phyloP scores from a whole-genome alignment of 2,329 filamentous ascomycete genomes.

The Aspergillus thermomutatus region DNA sequence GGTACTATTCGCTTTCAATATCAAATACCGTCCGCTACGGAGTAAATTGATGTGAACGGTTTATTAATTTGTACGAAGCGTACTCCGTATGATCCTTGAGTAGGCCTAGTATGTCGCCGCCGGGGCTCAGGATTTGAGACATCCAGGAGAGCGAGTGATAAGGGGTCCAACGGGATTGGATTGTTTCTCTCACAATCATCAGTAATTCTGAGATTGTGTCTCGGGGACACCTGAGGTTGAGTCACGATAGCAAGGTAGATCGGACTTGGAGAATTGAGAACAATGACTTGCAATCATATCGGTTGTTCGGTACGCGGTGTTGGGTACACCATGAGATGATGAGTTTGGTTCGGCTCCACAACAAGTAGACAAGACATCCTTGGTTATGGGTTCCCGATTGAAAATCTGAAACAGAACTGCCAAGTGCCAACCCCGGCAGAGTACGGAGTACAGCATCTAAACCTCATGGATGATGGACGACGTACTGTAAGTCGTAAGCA shows the following conservation, averaged over 20 bases:
- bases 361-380: too few species aligned
- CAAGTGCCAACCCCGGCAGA: too few species aligned
- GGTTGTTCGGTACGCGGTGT: too few species aligned
- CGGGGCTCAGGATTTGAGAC: background rate
- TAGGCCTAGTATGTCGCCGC: background rate
- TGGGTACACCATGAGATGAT: background rate
- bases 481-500: background rate
- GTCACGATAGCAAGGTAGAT: too few species aligned
- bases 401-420: background rate
- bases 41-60: background rate
- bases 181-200: too few species aligned
- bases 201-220: too few species aligned
- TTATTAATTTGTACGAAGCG: background rate
- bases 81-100: background rate
- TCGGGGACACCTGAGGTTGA: too few species aligned
- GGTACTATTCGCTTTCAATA: too few species aligned
- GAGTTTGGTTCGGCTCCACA: too few species aligned
- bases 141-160: background rate
- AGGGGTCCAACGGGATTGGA: background rate
- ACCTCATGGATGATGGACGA: background rate
- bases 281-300: too few species aligned
- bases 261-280: too few species aligned
- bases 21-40: background rate
- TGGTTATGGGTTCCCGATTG: background rate
- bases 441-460: background rate